Percentiles rank a stretch among this genome's conserved stretches.
Conservation (phyloP, 176 grass and related monocot genomes). For the Alloteropsis semialata region DNA sequence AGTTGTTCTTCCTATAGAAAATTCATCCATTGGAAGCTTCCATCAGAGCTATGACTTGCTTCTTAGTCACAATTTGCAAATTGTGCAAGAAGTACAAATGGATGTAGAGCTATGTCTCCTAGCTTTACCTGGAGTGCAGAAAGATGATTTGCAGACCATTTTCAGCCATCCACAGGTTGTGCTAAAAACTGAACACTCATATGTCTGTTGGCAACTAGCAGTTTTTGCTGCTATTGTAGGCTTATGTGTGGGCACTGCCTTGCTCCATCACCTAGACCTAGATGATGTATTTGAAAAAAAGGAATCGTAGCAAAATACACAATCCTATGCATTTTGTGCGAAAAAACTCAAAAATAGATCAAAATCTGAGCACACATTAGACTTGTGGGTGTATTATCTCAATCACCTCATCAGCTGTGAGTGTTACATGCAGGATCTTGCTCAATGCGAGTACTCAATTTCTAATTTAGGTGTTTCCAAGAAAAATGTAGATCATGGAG, state of each 20-base stretch:
- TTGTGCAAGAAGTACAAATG: slow-evolving; percentile 64
- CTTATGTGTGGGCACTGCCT: neutral
- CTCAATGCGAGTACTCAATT: slow-evolving; percentile 52
- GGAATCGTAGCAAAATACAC: neutral
- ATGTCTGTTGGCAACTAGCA: neutral
- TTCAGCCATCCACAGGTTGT: slow-evolving; percentile 57
- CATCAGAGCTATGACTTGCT: slow-evolving; percentile 67
- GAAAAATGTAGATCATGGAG: slow-evolving; percentile 49
- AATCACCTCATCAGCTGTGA: neutral
- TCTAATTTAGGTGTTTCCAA: slow-evolving; percentile 37
- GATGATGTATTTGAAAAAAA: neutral
- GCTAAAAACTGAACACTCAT: neutral
- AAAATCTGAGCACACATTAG: neutral
- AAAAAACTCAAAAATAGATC: neutral
- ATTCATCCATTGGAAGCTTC: slow-evolving; percentile 59
- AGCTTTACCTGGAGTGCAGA: slow-evolving; percentile 47
- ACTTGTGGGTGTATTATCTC: neutral
- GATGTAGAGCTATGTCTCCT: slow-evolving; percentile 51
- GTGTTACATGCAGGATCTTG: slow-evolving; percentile 45
- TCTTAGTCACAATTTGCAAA: slow-evolving; percentile 50
- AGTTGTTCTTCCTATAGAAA: slow-evolving; percentile 66
- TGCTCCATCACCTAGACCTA: neutral
- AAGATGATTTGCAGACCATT: slow-evolving; percentile 38
- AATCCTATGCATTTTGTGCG: neutral
- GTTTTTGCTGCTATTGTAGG: neutral